Evolutionary conservation across 2,329 filamentous ascomycete genomes (phyloP).

Genomic region (Alternaria longipes): DNA sequence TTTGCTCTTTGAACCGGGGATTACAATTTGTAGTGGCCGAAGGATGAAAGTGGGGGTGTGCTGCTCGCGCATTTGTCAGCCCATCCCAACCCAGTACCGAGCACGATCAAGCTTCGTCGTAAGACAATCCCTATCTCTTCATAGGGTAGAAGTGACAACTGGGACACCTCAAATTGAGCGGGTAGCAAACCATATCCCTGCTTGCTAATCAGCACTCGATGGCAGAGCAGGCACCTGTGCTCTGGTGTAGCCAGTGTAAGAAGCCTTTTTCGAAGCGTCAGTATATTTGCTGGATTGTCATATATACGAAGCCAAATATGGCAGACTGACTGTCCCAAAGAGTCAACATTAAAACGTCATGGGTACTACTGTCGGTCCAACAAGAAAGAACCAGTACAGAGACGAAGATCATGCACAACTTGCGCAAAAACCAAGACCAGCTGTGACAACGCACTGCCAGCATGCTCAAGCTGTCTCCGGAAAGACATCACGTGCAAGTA

Average conservation of each 20-base stretch:
- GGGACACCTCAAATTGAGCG: neutral
- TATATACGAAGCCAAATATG: too few relatives aligned
- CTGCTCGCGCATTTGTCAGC: neutral
- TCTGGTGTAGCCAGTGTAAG: slow-evolving; percentile 7
- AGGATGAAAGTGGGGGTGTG: slow-evolving; percentile 3
- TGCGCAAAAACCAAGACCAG: slow-evolving; percentile 13
- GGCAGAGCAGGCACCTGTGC: slow-evolving; percentile 1
- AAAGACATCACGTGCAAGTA: slow-evolving; percentile 4
- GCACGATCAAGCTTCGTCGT: neutral
- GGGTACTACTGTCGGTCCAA: slow-evolving; percentile 6
- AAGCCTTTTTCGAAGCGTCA: slow-evolving; percentile 8
- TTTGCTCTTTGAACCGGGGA: neutral
- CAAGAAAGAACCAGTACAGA: neutral
- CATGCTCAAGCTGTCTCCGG: slow-evolving; percentile 7
- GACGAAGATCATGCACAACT: slow-evolving; percentile 10
- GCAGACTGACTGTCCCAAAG: neutral
- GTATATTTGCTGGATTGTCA: neutral
- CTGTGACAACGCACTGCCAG: slow-evolving; percentile 4
- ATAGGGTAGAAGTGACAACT: neutral
- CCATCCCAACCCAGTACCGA: neutral
- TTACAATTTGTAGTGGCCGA: slow-evolving; percentile 7
- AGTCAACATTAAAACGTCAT: slow-evolving; percentile 6
- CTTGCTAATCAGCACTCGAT: neutral
- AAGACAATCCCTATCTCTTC: neutral
- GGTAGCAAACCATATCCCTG: neutral